Evolutionary conservation across 1,139 yeast genomes (phyloP).

Genomic region (Meyerozyma carpophila): DNA sequence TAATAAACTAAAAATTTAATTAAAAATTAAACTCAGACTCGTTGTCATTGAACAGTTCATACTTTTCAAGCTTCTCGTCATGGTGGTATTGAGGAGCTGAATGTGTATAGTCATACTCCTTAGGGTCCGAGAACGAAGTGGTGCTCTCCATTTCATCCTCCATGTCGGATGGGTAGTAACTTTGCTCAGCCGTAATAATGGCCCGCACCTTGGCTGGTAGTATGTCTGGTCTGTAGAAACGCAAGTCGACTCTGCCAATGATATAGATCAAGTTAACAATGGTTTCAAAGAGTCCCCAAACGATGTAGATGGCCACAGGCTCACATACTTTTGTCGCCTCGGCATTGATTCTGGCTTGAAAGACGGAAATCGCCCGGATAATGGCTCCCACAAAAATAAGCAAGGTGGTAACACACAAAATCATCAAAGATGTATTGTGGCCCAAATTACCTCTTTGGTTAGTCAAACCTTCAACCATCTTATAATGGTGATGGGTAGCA

Average conservation of each 20-base stretch:
- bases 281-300: conserved; percentile 37
- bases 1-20: neutral
- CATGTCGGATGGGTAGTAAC: conserved; percentile 18
- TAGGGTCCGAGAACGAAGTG: neutral
- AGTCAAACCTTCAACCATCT: conserved; percentile 37
- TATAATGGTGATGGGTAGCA: conserved; percentile 39
- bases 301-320: conserved; percentile 29
- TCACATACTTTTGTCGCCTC: conserved; percentile 18
- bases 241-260: conserved; percentile 40
- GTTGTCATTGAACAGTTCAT: neutral
- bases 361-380: conserved; percentile 27
- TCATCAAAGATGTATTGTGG: conserved; percentile 30
- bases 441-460: conserved; percentile 34
- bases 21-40: conserved; percentile 1
- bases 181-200: conserved; percentile 39
- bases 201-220: conserved; percentile 33
- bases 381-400: conserved; percentile 29
- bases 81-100: neutral
- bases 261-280: conserved; percentile 32
- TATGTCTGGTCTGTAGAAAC: conserved; percentile 43
- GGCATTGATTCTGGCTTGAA: conserved; percentile 19
- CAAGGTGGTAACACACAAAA: conserved; percentile 28
- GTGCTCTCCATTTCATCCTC: conserved; percentile 8
- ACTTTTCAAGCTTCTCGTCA: neutral
- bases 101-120: neutral